A percentile compares a stretch with the other conserved stretches of the same genome.
Conservation (phyloP, 345 rosid genomes). For the Ceriops tagal region DNA sequence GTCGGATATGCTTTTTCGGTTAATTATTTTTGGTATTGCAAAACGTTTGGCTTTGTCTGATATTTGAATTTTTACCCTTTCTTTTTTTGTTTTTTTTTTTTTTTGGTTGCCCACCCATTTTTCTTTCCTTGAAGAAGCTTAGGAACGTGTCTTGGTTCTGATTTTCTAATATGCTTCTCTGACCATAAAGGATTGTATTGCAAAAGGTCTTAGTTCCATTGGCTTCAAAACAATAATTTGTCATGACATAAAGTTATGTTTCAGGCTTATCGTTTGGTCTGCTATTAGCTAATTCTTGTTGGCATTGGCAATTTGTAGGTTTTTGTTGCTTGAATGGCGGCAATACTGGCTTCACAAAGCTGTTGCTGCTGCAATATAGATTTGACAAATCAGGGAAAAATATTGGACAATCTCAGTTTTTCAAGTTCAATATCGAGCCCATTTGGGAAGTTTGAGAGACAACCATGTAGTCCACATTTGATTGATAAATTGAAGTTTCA, state of each 20-base stretch:
- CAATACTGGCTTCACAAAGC: constrained; percentile 70
- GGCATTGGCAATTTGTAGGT: constrained; percentile 19
- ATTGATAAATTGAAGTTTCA: constrained; percentile 33
- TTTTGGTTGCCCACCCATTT: too few species aligned
- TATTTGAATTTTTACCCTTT: too few species aligned
- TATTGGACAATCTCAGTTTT: constrained; percentile 47
- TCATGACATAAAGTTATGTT: neutral
- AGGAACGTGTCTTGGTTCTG: too few species aligned
- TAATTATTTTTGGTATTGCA: neutral
- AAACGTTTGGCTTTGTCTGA: neutral
- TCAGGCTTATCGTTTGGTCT: neutral
- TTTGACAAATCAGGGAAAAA: constrained; percentile 36
- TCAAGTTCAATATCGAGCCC: constrained; percentile 41
- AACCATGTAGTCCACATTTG: constrained; percentile 12
- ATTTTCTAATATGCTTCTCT: too few species aligned
- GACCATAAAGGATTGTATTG: too few species aligned
- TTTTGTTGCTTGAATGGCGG: constrained; percentile 53
- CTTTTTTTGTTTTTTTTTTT: too few species aligned
- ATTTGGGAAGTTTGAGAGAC: constrained; percentile 36
- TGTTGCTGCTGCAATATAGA: constrained; percentile 42
- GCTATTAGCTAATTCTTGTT: neutral
- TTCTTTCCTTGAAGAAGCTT: too few species aligned
- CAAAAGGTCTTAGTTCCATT: too few species aligned
- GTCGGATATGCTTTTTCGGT: neutral
- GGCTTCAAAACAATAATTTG: neutral